Conservation (phyloP, 768 basidiomycete genomes). For the Megacollybia marginata region DNA sequence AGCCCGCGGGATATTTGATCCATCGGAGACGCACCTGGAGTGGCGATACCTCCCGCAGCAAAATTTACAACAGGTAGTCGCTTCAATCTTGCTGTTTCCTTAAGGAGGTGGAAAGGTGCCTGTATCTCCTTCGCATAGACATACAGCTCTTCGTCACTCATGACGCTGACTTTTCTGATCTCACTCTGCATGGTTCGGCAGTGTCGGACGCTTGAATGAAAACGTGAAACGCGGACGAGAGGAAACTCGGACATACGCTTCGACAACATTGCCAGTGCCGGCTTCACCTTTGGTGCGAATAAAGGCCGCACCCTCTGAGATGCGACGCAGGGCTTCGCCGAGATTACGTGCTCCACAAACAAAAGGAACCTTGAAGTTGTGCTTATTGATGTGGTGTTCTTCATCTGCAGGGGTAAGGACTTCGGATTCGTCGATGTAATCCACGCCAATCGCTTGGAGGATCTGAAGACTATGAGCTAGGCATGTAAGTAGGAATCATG, state of each 20-base stretch:
- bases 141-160: slow-evolving; percentile 95
- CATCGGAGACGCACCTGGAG: slow-evolving; percentile 1
- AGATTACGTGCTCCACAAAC: slow-evolving; percentile 95
- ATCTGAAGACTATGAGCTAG: slow-evolving; percentile 45
- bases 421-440: slow-evolving; percentile 95
- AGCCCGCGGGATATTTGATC: neutral
- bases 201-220: slow-evolving; percentile 60
- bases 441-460: slow-evolving; percentile 87
- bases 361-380: slow-evolving; percentile 90
- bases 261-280: slow-evolving; percentile 85
- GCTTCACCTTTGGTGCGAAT: slow-evolving; percentile 97
- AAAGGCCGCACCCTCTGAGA: slow-evolving; percentile 96
- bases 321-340: slow-evolving; percentile 92
- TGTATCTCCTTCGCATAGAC: slow-evolving; percentile 86
- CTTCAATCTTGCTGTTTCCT: slow-evolving; percentile 92
- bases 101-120: slow-evolving; percentile 91
- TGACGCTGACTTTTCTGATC: slow-evolving; percentile 77
- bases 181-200: slow-evolving; percentile 76
- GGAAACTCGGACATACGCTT: slow-evolving; percentile 41
- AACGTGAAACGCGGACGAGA: neutral
- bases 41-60: slow-evolving; percentile 28
- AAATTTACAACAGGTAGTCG: slow-evolving; percentile 95
- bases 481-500: neutral
- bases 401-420: slow-evolving; percentile 96
- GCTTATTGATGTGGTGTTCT: slow-evolving; percentile 95